Evolutionary conservation across 2,329 filamentous ascomycete genomes (phyloP).

Genomic region (Phialophora tarda): DNA sequence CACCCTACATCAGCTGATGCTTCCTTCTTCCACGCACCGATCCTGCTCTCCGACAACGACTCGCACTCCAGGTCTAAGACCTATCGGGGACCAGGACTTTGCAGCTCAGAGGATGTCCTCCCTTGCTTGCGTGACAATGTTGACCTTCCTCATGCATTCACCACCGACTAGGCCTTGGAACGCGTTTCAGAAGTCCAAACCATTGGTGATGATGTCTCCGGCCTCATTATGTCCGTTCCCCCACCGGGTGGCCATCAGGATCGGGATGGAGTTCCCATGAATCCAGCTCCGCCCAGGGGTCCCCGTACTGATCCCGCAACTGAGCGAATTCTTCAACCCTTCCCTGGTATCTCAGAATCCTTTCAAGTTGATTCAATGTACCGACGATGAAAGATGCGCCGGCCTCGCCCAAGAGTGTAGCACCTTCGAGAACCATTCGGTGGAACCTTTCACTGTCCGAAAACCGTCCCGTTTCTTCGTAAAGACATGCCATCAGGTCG

Average conservation of each 20-base stretch:
- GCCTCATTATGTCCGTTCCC: no score
- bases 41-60: neutral
- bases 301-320: neutral
- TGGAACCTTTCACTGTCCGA: neutral
- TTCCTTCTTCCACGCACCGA: neutral
- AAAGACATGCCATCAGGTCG: neutral
- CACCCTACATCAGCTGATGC: neutral
- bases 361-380: neutral
- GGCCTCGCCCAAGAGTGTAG: neutral
- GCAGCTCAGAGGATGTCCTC: neutral
- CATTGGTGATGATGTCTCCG: neutral
- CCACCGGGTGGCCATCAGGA: neutral
- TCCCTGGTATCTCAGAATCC: neutral
- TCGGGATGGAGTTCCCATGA: neutral
- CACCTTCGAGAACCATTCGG: neutral
- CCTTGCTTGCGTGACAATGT: neutral
- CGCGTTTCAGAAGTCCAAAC: neutral
- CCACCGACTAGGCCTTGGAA: no score
- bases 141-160: neutral
- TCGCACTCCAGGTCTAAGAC: no score
- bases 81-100: neutral
- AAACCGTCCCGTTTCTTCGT: neutral
- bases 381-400: fast-evolving
- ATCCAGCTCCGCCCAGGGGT: neutral
- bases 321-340: neutral